Base-by-base conservation (phyloP, 164 flowering plant genomes). In the Vitis amurensis region DNA sequence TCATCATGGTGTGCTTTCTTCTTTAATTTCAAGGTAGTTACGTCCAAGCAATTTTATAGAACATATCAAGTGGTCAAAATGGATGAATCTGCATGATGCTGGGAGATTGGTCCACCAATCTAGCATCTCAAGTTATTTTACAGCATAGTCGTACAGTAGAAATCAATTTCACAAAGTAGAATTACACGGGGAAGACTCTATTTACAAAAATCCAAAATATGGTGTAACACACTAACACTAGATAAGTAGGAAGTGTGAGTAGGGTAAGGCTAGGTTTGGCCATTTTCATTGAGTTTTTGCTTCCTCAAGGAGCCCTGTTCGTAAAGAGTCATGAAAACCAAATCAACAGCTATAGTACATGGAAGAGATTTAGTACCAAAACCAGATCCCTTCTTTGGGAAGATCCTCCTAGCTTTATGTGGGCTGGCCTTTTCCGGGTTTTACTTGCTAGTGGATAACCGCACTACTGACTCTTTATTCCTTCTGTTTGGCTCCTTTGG, bases 401-500 rank as follows among this genome's bases (percentile, higher is more conserved):
- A 63, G 69, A 76, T 70, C 79, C 67, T 50, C n/a, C 61, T 65
- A 74, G 74, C 81, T 68, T 81, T 77, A 76, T 71, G 74, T 65
- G 69, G 62, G 67, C 73, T 84, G 84, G 78, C 77, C 70, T 69
- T 74, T 68, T 53, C 50, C 27, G 15, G 65, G 29, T 60, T 66
- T 63, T 55, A 44, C 63, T 71, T 59, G 19, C 72, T 68, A 59
- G 60, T 58, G 73, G 79, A 77, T 64, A 51, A 59, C 59, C 64
- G 48, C 76, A 74, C 76, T 69, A 68, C 55, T 53, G 59, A 52
- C 50, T 69, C 77, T 74, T 80, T 69, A 17, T 63, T 61, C 69
- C 80, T 80, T 83, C 76, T 74, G 73, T 73, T 79, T 83, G 86
- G 83, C 73, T 31, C 72, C 69, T 79, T 78, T 70, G 64, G 72